Base-by-base conservation (phyloP, 164 flowering plant genomes). In the Macadamia tetraphylla region DNA sequence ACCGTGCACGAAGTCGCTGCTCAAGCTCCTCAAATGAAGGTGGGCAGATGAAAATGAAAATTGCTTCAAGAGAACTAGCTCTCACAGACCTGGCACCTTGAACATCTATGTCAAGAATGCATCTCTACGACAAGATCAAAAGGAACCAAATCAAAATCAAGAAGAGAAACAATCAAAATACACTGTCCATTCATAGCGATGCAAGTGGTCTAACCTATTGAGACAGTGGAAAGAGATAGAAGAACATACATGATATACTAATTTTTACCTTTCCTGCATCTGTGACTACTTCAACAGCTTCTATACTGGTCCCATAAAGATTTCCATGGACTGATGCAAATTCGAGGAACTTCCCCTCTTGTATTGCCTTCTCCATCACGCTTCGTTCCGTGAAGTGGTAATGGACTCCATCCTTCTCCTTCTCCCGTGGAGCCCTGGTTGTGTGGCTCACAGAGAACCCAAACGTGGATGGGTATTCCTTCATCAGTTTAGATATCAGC, bases 391-490 rank as follows among this genome's bases (percentile, higher is more conserved):
- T 81, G 74, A 92, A 94, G 73, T 94, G 99, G 70, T 94, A 94
- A 81, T 94, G 96, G 42, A 90, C 76, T 23, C 97, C 96, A 79
- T 94, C 74, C 59, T 74, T 76, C 83, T 94, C 99, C 77, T 85
- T 87, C 18, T 72, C 75, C 63, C 99, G 80, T 30, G 97, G 96
- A 70, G 84, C 86, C 42, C 99, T 88, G 63, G 99, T 92, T 43
- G 99, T 94, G 78, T 94, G 99, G 84, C 99, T 95, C 60, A 95
- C 97, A 29, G 99, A 95, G 78, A 95, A 95, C 18, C 99, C 99
- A 80, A 92, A 92, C 76, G 80, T 82, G 43, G 89, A 80, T 13
- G 98, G 98, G 57, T 85, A 92, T 64, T 95, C 98, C 69, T 85
- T 80, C 98, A 90, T 94, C 64, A 94, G 90, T 76, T 83, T 88